These are phyloP conservation scores for Nigrospora oryzae DNA, from an alignment of 2,329 filamentous ascomycete species.

Conservation along the genomic window DNA sequence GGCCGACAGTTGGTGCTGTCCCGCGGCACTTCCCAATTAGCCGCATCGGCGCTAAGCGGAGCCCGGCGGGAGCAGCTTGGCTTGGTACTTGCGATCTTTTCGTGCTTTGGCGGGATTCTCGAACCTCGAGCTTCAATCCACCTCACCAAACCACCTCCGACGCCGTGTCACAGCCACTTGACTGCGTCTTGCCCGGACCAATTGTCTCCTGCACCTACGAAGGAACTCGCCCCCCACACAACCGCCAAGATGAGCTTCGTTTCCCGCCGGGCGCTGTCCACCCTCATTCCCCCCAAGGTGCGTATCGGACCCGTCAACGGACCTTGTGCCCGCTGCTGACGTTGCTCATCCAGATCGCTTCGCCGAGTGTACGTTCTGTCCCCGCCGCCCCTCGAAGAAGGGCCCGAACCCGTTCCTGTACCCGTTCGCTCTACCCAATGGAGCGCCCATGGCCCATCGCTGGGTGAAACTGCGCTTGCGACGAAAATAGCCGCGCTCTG, in stretches of 20 bases:
- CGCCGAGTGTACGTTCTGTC: constrained; percentile 63
- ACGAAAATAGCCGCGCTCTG: not conserved
- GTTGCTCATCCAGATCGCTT: constrained; percentile 56
- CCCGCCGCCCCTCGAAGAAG: no score
- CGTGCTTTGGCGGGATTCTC: constrained; percentile 16
- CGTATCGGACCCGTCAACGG: constrained; percentile 4
- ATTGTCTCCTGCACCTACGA: constrained; percentile 23
- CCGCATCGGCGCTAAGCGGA: constrained; percentile 23
- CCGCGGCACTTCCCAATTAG: no score
- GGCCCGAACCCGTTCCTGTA: not conserved
- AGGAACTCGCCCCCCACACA: constrained; percentile 4
- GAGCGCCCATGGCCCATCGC: not conserved
- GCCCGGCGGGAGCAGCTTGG: constrained; percentile 27
- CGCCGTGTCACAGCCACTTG: constrained; percentile 13
- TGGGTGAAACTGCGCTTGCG: no score
- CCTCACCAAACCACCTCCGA: constrained; percentile 10
- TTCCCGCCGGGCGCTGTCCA: constrained; percentile 84
- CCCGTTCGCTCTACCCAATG: not conserved
- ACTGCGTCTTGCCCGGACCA: constrained; percentile 23
- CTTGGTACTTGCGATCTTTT: constrained; percentile 33
- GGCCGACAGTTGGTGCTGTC: no score
- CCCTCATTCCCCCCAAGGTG: constrained; percentile 98
- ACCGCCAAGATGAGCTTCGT: constrained; percentile 81
- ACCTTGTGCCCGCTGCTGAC: constrained; percentile 2
- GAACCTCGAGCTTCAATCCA: constrained; percentile 7